Evolutionary conservation across 2,329 filamentous ascomycete species (phyloP).

Genomic region (Trichoderma semiorbis): DNA sequence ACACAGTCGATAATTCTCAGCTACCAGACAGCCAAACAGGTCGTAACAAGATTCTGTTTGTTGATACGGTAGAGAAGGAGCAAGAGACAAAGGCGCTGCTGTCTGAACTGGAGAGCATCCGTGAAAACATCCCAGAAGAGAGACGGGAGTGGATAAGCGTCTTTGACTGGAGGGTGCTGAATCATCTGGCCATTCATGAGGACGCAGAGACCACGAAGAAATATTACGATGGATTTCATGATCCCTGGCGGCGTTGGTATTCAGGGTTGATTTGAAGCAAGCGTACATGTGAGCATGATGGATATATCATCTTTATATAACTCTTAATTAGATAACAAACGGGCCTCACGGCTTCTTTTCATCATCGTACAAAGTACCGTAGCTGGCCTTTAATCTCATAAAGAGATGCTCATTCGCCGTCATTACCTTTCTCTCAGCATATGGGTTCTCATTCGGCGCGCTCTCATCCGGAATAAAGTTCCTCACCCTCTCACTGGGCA

Average conservation of each 20-base stretch:
- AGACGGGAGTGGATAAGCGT: constrained; percentile 39
- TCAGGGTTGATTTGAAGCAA: constrained; percentile 37
- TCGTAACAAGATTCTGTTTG: constrained; percentile 37
- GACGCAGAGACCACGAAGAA: constrained; percentile 29
- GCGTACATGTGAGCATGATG: neutral
- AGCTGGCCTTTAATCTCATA: constrained; percentile 58
- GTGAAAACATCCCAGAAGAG: constrained; percentile 27
- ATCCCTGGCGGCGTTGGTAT: constrained; percentile 45
- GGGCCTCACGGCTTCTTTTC: constrained; percentile 28
- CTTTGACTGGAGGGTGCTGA: constrained; percentile 47
- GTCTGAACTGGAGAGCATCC: constrained; percentile 30
- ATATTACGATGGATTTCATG: constrained; percentile 34
- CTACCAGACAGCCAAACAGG: neutral
- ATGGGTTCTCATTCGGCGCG: constrained; percentile 40
- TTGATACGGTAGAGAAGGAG: constrained; percentile 37
- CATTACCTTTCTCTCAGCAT: constrained; percentile 52
- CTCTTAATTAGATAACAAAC: neutral
- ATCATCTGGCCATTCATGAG: constrained; percentile 40
- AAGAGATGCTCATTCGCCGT: constrained; percentile 63
- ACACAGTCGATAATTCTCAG: constrained; percentile 8
- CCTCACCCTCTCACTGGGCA: constrained; percentile 58
- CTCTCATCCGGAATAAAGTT: constrained; percentile 35
- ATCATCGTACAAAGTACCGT: constrained; percentile 52
- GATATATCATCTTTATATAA: neutral
- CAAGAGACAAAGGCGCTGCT: constrained; percentile 35